Percentiles rank a stretch among this genome's conserved stretches.
Conservation (phyloP, 192 early-diverging fungal species). For the Podila horticola region DNA sequence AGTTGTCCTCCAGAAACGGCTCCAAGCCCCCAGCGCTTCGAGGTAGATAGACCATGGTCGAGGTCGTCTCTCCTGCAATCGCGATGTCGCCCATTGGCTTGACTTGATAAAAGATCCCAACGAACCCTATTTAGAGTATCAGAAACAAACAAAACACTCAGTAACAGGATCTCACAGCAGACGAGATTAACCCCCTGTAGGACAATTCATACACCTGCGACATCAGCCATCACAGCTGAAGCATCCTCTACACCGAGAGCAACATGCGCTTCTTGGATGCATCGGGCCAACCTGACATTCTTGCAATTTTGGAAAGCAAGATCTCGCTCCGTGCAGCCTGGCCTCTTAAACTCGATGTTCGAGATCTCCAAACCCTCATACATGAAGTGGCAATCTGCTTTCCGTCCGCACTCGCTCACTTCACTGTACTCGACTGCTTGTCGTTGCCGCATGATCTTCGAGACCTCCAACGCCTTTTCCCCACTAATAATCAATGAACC, state of each 20-base stretch:
- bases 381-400: constrained; percentile 26
- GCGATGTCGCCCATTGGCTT: constrained; percentile 25
- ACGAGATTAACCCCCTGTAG: neutral
- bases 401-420: constrained; percentile 18
- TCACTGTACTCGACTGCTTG: constrained; percentile 18
- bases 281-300: constrained; percentile 24
- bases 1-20: constrained; percentile 13
- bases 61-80: constrained; percentile 15
- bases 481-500: constrained; percentile 21
- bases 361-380: constrained; percentile 28
- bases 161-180: neutral
- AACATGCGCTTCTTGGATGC: constrained; percentile 18
- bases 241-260: constrained; percentile 9
- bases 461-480: constrained; percentile 23
- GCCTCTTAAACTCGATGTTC: constrained; percentile 27
- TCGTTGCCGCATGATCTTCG: constrained; percentile 24
- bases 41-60: constrained; percentile 8
- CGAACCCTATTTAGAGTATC: constrained; percentile 11
- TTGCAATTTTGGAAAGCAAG: constrained; percentile 26
- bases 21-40: constrained; percentile 2
- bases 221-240: constrained; percentile 17
- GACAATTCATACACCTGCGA: neutral
- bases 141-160: constrained; percentile 1
- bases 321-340: constrained; percentile 16
- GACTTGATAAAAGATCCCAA: constrained; percentile 21